Conservation (phyloP, 495 filamentous ascomycete species). For the Rusavskia elegans region DNA sequence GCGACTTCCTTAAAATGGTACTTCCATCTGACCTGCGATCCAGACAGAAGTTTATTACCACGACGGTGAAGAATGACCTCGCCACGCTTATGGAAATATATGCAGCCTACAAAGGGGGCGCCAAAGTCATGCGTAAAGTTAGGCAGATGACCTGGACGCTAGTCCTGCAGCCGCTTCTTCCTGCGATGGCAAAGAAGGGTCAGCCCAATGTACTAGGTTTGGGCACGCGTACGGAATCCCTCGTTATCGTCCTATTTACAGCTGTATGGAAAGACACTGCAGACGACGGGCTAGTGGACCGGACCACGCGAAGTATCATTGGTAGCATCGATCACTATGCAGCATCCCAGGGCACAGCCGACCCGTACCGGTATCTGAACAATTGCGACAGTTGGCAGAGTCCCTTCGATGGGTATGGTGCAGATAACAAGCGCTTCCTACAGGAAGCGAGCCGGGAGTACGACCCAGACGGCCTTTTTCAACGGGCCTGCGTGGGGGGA, state of each 20-base stretch:
- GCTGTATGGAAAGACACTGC: constrained; percentile 15
- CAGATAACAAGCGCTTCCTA: constrained; percentile 16
- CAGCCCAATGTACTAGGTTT: constrained; percentile 16
- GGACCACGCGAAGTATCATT: constrained; percentile 11
- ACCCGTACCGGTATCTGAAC: constrained; percentile 20
- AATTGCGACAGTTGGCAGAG: constrained; percentile 19
- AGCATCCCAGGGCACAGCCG: constrained; percentile 11
- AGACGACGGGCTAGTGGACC: constrained; percentile 18
- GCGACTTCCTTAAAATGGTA: not conserved
- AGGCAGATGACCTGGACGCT: constrained; percentile 15
- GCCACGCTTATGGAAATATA: constrained; percentile 14
- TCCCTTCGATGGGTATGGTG: constrained; percentile 21
- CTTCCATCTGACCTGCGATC: not conserved
- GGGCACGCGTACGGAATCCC: constrained; percentile 11
- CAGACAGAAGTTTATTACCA: constrained; percentile 16
- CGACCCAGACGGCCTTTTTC: constrained; percentile 20
- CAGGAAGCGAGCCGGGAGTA: constrained; percentile 15
- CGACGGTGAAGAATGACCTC: constrained; percentile 19
- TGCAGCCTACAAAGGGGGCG: constrained; percentile 10
- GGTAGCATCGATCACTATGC: constrained; percentile 18
- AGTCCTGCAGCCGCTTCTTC: constrained; percentile 17
- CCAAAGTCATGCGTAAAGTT: constrained; percentile 9
- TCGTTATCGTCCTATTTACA: constrained; percentile 19
- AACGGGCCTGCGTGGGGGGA: constrained; percentile 17
- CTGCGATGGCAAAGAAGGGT: constrained; percentile 15